phyloP scores from a whole-genome alignment of 495 filamentous ascomycete species.

The Penicillium cataractarum region DNA sequence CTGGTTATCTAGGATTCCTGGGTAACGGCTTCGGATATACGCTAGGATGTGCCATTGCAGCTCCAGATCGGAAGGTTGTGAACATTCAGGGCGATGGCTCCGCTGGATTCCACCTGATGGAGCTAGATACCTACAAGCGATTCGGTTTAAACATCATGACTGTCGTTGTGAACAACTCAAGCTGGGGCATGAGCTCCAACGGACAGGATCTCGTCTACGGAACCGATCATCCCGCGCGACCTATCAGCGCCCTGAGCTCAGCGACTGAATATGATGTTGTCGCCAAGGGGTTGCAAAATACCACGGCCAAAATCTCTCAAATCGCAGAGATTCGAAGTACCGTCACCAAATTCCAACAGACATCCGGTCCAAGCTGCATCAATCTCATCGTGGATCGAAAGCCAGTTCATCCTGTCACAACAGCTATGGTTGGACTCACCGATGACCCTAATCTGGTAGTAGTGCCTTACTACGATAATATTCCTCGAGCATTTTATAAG shows the following conservation, averaged over 20 bases:
- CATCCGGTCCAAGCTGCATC: constrained; percentile 29
- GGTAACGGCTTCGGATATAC: constrained; percentile 35
- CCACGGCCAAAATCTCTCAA: constrained; percentile 12
- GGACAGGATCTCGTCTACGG: constrained; percentile 35
- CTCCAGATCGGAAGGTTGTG: constrained; percentile 26
- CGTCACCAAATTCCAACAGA: constrained; percentile 15
- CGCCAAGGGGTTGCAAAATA: constrained; percentile 29
- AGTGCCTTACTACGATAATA: not conserved
- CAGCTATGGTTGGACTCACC: not conserved
- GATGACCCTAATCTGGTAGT: not conserved
- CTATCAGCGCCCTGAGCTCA: constrained; percentile 27
- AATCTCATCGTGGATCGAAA: constrained; percentile 33
- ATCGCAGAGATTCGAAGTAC: constrained; percentile 21
- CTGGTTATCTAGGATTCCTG: constrained; percentile 31
- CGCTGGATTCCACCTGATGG: constrained; percentile 35
- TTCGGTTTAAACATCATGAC: constrained; percentile 32
- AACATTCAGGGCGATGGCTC: constrained; percentile 35
- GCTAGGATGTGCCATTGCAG: constrained; percentile 29
- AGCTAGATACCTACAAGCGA: constrained; percentile 34
- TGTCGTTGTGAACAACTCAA: constrained; percentile 33
- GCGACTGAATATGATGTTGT: constrained; percentile 31
- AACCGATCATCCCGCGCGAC: constrained; percentile 16
- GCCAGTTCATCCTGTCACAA: constrained; percentile 26
- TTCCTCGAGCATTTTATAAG: not conserved
- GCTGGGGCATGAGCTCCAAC: constrained; percentile 37